These are phyloP conservation scores for Trichomonas tenax DNA, from an alignment of 208 protist species.

Conservation along the genomic window DNA sequence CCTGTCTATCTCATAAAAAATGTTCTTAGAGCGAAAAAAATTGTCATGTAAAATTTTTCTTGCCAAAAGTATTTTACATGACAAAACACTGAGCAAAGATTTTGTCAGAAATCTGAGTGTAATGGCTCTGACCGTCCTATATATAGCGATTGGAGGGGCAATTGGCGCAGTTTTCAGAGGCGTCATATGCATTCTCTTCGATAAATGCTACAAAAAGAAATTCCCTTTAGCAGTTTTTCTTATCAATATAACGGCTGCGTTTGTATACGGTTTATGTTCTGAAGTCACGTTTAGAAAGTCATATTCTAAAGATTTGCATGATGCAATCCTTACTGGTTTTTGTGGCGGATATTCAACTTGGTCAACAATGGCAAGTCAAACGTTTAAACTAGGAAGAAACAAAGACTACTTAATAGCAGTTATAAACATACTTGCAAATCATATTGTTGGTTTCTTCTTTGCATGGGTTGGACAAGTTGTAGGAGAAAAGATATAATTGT, in stretches of 20 bases:
- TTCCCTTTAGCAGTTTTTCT: background rate
- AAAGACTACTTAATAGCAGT: background rate
- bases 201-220: conserved; percentile 4
- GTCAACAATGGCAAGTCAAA: background rate
- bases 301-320: background rate
- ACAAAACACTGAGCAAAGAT: background rate
- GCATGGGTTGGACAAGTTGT: background rate
- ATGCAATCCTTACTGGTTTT: background rate
- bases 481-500: background rate
- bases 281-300: background rate
- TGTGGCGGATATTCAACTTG: background rate
- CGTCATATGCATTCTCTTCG: background rate
- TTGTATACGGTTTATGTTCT: background rate
- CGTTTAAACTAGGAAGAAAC: background rate
- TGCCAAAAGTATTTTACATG: too few species aligned
- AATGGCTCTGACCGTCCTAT: background rate
- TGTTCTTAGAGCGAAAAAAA: too few species aligned
- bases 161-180: background rate
- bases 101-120: background rate
- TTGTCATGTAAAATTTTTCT: too few species aligned
- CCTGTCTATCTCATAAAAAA: too few species aligned
- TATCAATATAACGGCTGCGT: background rate
- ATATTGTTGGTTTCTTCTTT: background rate
- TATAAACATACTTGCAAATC: background rate
- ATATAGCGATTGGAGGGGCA: background rate